These are phyloP conservation scores for Pelargonium citronellum DNA, from an alignment of 441 rosid genomes.

Conservation along the genomic window DNA sequence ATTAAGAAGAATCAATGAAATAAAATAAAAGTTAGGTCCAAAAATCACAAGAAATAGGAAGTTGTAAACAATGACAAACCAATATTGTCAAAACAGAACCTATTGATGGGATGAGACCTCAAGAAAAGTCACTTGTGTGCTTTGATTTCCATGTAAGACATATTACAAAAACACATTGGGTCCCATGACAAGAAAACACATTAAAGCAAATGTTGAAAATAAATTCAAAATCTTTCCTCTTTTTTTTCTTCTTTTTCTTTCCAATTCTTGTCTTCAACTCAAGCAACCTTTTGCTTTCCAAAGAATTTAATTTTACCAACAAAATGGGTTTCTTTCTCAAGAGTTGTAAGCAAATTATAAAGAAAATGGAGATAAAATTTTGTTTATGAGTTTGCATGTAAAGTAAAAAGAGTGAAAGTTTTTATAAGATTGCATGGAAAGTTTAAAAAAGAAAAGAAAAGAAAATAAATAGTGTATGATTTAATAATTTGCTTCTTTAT, in stretches of 20 bases:
- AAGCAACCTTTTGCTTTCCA: constrained; percentile 37
- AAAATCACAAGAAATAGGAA: neutral
- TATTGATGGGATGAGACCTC: constrained; percentile 5
- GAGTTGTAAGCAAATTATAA: neutral
- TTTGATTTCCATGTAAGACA: constrained; percentile 37
- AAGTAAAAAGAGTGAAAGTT: constrained; percentile 3
- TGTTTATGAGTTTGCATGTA: neutral
- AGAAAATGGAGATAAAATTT: neutral
- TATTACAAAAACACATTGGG: constrained; percentile 29
- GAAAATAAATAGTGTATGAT: neutral
- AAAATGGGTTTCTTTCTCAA: neutral
- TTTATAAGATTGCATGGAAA: constrained; percentile 5
- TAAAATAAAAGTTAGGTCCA: no score
- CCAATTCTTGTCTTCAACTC: constrained; percentile 25
- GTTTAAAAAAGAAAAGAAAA: neutral
- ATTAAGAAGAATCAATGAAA: no score
- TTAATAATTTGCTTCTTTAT: constrained; percentile 9
- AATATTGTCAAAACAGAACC: constrained; percentile 20
- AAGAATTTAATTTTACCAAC: constrained; percentile 16
- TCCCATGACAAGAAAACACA: constrained; percentile 41
- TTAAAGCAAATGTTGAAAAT: constrained; percentile 34
- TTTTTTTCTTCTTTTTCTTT: constrained; percentile 7
- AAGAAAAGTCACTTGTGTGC: constrained; percentile 18
- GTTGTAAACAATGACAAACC: neutral
- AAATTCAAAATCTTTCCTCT: constrained; percentile 13